Base-by-base conservation (phyloP, 2,329 filamentous ascomycete species). In the Penicillium polonicum region DNA sequence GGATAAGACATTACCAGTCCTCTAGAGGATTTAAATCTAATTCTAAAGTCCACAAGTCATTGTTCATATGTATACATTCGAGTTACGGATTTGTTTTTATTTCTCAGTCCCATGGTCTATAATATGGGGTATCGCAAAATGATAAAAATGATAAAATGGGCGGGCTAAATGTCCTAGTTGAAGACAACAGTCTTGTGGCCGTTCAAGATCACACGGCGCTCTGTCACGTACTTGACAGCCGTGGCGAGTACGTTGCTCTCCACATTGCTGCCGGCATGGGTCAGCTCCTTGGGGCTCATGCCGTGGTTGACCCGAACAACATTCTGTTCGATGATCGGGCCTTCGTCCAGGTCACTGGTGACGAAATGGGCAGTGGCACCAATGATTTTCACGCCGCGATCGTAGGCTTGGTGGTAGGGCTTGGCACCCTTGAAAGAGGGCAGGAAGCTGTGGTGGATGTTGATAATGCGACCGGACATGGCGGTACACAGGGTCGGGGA, bases 401-500 rank as follows among this genome's bases (percentile, higher is more conserved):
- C 90, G 71, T 89, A 92, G 8, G 90, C 90, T 80, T 94, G 90
- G 75, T 93, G 90, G 76, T 94, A 94, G 3, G 90, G 90, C 77
- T 91, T 91, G 31, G 90, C 90, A 60, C 90, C 90, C 82, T 94
- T 94, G 84, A 94, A 94, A 10, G 84, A 88, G 0, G 90, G 90
- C 81, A 94, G 74, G 84, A 94, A 94, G 65, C 85, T 88, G 79
- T 94, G 90, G 78, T 94, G 90, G 76, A 94, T 93, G 79, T 94
- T 94, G 87, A 94, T 93, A 78, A 94, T 94, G 72, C 86, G 87
- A 58, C 90, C 90, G 50, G 86, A 88, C 89, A 94, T 92, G 67
- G 85, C 89, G 57, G 82, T 78, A 78, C 90, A 94, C 41, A 94
- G 80, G 9, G 77, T 83, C 0, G 89, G 89, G 23, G 86, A 89